Evolutionary conservation across 2,329 filamentous ascomycete species (phyloP), one percentile per base, ranked within the genome.

Genomic region (Claviceps arundinis): DNA sequence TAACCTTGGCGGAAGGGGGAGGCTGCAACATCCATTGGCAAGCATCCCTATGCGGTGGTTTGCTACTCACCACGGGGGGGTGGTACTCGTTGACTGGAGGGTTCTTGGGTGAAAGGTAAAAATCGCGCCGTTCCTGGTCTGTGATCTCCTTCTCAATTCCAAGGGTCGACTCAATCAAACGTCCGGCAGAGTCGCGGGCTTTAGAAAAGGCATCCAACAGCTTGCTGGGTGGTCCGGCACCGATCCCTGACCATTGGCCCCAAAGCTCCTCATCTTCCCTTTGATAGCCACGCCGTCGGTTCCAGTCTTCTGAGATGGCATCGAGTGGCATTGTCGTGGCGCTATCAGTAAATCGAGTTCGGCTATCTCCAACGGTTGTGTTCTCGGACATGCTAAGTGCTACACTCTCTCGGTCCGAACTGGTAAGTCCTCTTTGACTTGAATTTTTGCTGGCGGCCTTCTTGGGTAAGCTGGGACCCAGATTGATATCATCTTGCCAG

Each of bases 21-120:
- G 90, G 90, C 62, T 95, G 88, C 50, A 95, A 73, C 89, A 96
- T 95, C 90, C 90, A 96, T 62, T 77, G 78, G 51, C 86, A 84
- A 54, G 87, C 88, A 51, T 82, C 81, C 62, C 73, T 81, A 63
- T 79, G 82, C 40, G 74, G 76, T 14, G 83, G 85, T 52, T 80
- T 85, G 68, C 82, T 87, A 65, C 80, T 88, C 55, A 93, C 86
- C 50, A 94, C 84, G 2, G 89, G 88, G 5, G 88, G 87, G 64
- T 94, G 87, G 54, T 90, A 79, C 55, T 94, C 87, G 68, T 94
- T 93, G 60, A 94, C 82, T 4, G 87, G 87, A 7, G 84, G 88
- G 60, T 84, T 83, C 54, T 68, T 72, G 40, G 74, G 73, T 5
- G 78, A 69, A 49, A 75, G 73, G 64, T 84, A 84, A 60, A 84